These are phyloP conservation scores for Musa schizocarpa DNA, from an alignment of 176 grass and related monocot species.

Conservation along the genomic window DNA sequence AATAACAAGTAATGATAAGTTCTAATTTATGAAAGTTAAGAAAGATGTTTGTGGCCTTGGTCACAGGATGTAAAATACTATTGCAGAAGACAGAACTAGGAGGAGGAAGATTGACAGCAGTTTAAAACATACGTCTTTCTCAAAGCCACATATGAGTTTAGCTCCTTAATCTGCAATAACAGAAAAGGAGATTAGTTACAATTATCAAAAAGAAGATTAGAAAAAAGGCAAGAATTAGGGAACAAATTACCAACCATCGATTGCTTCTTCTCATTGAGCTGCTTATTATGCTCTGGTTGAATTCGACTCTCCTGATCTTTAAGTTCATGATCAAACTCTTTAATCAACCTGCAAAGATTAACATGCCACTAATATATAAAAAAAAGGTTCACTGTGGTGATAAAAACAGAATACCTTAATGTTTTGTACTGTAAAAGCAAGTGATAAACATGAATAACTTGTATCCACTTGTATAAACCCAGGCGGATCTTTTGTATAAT, in stretches of 20 bases:
- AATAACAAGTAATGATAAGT: background rate
- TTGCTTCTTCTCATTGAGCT: constrained; percentile 98
- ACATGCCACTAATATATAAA: background rate
- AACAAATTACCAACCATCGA: constrained; percentile 51
- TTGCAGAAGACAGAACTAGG: background rate
- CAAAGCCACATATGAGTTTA: constrained; percentile 86
- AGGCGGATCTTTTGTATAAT: background rate
- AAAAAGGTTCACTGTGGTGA: background rate
- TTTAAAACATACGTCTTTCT: constrained; percentile 77
- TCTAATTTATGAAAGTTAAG: background rate
- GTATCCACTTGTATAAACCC: background rate
- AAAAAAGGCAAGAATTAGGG: background rate
- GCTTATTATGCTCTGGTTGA: constrained; percentile 67
- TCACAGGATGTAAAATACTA: background rate
- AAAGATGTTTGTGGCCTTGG: background rate
- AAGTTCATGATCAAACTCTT: constrained; percentile 70
- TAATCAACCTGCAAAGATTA: constrained; percentile 53
- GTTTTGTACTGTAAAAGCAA: background rate
- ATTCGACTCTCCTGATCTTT: constrained; percentile 74
- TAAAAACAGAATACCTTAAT: background rate
- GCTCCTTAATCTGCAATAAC: constrained; percentile 75
- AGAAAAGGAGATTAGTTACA: constrained; percentile 21
- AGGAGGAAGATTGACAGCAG: background rate
- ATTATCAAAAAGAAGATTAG: background rate
- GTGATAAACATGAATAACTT: background rate